Percentiles rank a stretch among this genome's conserved stretches.
phyloP scores from a whole-genome alignment of 2,329 filamentous ascomycete species.

The Fusarium domesticum region DNA sequence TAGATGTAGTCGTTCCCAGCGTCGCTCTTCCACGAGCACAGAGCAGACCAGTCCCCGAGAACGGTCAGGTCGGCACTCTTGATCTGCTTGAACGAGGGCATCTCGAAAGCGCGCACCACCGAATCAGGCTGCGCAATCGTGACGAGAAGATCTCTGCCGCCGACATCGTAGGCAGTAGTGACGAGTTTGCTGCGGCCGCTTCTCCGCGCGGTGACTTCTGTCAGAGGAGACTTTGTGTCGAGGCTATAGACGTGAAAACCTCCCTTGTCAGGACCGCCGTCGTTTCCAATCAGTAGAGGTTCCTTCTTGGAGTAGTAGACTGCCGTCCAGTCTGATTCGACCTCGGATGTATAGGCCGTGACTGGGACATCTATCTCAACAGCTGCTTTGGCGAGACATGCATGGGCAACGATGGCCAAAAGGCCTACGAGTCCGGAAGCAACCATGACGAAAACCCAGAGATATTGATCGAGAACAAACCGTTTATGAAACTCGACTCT shows the following conservation, averaged over 20 bases:
- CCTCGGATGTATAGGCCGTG: conserved; percentile 33
- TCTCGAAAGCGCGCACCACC: conserved; percentile 39
- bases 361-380: conserved; percentile 30
- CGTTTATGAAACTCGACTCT: neutral
- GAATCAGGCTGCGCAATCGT: conserved; percentile 45
- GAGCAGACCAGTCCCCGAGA: conserved; percentile 46
- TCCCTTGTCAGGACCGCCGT: conserved; percentile 42
- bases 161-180: conserved; percentile 38
- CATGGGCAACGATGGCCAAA: conserved; percentile 17
- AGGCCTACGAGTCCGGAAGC: conserved; percentile 19
- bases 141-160: conserved; percentile 37
- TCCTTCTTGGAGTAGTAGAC: conserved; percentile 37
- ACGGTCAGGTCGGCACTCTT: conserved; percentile 33
- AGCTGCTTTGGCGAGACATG: conserved; percentile 14
- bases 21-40: conserved; percentile 44
- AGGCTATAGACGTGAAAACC: conserved; percentile 41
- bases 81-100: conserved; percentile 31
- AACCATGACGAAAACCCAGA: conserved; percentile 19
- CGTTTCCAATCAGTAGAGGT: conserved; percentile 45
- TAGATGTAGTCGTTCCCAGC: conserved; percentile 44
- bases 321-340: conserved; percentile 43
- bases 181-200: conserved; percentile 47
- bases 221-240: conserved; percentile 29
- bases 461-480: conserved; percentile 3
- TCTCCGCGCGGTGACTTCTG: conserved; percentile 31